Base-by-base conservation (phyloP, 495 filamentous ascomycete genomes). In the Lasiosphaeria miniovina region DNA sequence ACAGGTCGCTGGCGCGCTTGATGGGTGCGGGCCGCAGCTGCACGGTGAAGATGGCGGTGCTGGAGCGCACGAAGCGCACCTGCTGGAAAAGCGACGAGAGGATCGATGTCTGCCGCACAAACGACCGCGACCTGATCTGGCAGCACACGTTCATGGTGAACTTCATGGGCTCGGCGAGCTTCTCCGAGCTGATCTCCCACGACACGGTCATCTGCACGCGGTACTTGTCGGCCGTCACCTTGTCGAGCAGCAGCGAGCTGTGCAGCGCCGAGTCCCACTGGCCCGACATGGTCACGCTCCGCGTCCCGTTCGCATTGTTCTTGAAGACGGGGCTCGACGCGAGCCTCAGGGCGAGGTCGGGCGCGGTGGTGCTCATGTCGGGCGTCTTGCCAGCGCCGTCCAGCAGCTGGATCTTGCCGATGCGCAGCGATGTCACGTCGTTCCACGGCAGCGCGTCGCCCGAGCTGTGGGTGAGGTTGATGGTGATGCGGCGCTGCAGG, bases 251-350 rank as follows among this genome's bases (percentile, higher is more conserved):
- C 31, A 94, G 80, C 15, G 94, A 99, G 58, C 84, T 85, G 68
- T 99, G 94, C 59, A 93, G 80, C 67, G 90, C 93, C 0, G 95
- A 98, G 70, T 98, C 95, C 94, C 94, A 99, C 68, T 98, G 94
- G 8, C 89, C 92, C 9, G 87, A 74, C 24, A 98, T 77, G 2
- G 88, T 92, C 53, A 96, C 83, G 68, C 89, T 88, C n/a, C 88
- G 90, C 1, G 93, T 97, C 36, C 94, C 94, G 69, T 98, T 93
- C 5, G 90, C 83, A 73, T 96, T 93, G 45, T 86, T 83, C 59
- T 86, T 87, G 57, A 95, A 82, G 52, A 82, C 79, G 4, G 94
- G 92, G 49, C 88, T 85, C 51, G 86, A 82, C 11, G 90, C 75
- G 36, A 94, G 80, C 68, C 89, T 90, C 33, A 99, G 76, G 0